Conservation (phyloP, 83 land plant genomes). For the Thuja plicata region DNA sequence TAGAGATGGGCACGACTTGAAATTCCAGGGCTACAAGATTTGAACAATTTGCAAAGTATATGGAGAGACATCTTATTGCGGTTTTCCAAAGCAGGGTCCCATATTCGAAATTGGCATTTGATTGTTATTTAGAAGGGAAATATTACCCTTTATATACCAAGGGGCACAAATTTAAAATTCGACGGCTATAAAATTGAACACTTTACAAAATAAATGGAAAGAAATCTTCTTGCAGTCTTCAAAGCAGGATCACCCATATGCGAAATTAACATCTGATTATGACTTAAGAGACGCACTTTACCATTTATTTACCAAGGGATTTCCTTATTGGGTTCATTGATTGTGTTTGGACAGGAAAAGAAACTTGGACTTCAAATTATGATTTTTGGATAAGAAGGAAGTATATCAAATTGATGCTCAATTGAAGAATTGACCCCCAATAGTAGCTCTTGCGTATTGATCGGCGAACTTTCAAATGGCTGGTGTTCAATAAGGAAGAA, state of each 20-base stretch:
- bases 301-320: neutral
- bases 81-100: neutral
- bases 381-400: neutral
- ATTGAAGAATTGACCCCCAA: neutral
- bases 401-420: neutral
- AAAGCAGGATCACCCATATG: neutral
- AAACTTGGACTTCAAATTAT: neutral
- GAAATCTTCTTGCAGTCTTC: neutral
- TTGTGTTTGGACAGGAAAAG: neutral
- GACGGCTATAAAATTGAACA: no score
- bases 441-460: neutral
- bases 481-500: slow-evolving; percentile 6
- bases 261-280: neutral
- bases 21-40: neutral
- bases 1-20: neutral
- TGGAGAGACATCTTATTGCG: neutral
- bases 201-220: neutral
- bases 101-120: neutral
- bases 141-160: neutral
- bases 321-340: neutral
- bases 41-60: neutral
- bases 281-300: neutral
- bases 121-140: neutral
- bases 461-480: neutral
- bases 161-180: no score